Percentiles rank a stretch among this genome's conserved stretches.
Evolutionary conservation across 805 yeast species (phyloP).

Genomic region (Priceomyces fermenticarens): DNA sequence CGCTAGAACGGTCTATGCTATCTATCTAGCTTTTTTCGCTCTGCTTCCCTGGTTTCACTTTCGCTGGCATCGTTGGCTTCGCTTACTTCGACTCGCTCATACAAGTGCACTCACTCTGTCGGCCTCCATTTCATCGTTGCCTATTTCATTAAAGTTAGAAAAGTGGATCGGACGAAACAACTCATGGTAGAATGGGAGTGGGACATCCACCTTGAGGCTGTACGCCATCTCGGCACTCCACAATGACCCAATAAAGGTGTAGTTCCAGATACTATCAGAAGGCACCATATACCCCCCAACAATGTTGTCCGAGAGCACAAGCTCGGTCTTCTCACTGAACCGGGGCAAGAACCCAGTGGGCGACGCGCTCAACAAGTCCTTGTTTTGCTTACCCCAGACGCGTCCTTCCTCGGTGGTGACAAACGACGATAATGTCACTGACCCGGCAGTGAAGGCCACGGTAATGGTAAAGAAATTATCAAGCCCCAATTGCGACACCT

Average conservation of each 20-base stretch:
- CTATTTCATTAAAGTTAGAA: constrained; percentile 65
- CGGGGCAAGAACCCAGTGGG: constrained; percentile 67
- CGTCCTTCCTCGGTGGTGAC: constrained; percentile 62
- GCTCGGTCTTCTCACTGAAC: constrained; percentile 62
- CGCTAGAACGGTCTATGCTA: too few relatives aligned
- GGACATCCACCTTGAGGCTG: constrained; percentile 70
- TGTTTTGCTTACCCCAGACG: constrained; percentile 71
- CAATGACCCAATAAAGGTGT: constrained; percentile 80
- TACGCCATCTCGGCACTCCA: constrained; percentile 66
- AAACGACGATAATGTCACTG: constrained; percentile 71
- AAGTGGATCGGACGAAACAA: constrained; percentile 89
- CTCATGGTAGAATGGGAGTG: constrained; percentile 80
- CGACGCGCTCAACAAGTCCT: constrained; percentile 49
- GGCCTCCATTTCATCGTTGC: constrained; percentile 57
- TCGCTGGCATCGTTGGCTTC: too few relatives aligned
- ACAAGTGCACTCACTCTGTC: constrained; percentile 63
- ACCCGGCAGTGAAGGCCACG: constrained; percentile 78
- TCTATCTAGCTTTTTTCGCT: too few relatives aligned
- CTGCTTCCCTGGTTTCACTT: too few relatives aligned
- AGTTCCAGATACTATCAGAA: constrained; percentile 83
- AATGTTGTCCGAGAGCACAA: constrained; percentile 70
- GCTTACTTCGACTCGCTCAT: too few relatives aligned
- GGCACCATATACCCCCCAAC: constrained; percentile 88
- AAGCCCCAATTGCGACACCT: constrained; percentile 44
- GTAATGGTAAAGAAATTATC: constrained; percentile 58